These are phyloP conservation scores for Chytriomyces sp. DNA, from an alignment of 192 early-diverging fungal genomes.

Conservation along the genomic window DNA sequence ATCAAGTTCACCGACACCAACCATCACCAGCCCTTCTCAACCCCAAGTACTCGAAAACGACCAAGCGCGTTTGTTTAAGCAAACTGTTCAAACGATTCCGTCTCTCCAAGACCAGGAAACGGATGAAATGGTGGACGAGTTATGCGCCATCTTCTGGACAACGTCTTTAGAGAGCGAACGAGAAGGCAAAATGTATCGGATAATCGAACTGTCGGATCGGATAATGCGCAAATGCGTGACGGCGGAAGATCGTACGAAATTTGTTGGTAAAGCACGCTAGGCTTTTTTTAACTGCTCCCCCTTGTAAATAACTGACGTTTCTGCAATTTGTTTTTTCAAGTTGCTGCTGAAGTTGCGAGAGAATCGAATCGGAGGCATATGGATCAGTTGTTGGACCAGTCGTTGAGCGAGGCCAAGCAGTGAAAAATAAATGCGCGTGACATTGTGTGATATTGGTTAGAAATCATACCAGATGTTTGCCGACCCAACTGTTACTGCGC, in stretches of 20 bases:
- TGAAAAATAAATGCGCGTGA: too few species aligned
- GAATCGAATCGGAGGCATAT: constrained; percentile 13
- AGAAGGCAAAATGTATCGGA: neutral
- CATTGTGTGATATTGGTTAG: too few species aligned
- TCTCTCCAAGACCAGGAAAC: neutral
- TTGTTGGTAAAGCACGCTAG: neutral
- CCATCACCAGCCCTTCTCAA: neutral
- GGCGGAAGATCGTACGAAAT: neutral
- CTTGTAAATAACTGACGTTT: too few species aligned
- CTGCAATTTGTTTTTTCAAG: too few species aligned
- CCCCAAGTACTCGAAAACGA: neutral
- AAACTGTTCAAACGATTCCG: neutral
- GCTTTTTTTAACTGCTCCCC: too few species aligned
- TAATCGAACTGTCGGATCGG: neutral
- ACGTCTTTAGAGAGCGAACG: neutral
- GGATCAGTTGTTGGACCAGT: neutral
- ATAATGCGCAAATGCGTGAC: neutral
- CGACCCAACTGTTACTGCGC: too few species aligned
- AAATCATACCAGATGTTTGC: too few species aligned
- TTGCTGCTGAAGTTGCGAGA: constrained; percentile 8
- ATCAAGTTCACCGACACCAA: neutral
- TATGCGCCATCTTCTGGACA: neutral
- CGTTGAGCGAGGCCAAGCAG: too few species aligned
- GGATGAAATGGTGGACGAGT: neutral
- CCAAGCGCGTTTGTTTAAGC: neutral